Evolutionary conservation across 2,329 filamentous ascomycete species (phyloP).

Genomic region (Pseudonectria buxi): DNA sequence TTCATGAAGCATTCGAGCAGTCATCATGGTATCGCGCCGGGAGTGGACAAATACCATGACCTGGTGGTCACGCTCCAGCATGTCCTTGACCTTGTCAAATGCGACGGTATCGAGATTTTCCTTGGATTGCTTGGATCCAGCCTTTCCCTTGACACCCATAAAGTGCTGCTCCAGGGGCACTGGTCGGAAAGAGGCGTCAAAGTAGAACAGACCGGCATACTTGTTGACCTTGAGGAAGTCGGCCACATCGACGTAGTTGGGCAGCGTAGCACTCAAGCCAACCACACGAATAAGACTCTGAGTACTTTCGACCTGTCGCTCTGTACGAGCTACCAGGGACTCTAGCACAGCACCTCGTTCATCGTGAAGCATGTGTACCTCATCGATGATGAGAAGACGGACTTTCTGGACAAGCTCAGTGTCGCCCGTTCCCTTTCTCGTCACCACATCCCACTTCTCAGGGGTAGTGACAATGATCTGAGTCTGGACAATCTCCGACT

Average conservation of each 20-base stretch:
- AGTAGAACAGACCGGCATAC: conserved; percentile 89
- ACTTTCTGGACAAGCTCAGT: conserved; percentile 98
- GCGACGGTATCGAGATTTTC: conserved; percentile 84
- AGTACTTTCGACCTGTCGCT: conserved; percentile 95
- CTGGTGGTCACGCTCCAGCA: conserved; percentile 88
- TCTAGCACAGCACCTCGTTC: conserved; percentile 94
- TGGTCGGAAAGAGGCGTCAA: conserved; percentile 90
- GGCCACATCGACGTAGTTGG: conserved; percentile 94
- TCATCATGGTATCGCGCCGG: conserved; percentile 84
- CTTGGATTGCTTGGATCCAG: conserved; percentile 70
- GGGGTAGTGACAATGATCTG: conserved; percentile 98
- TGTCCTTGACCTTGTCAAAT: conserved; percentile 91
- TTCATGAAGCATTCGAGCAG: conserved; percentile 77
- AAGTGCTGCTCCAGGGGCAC: conserved; percentile 97
- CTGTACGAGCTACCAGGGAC: conserved; percentile 87
- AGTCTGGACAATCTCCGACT: conserved; percentile 89
- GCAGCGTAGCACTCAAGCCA: conserved; percentile 88
- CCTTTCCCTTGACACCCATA: conserved; percentile 88
- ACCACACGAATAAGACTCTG: conserved; percentile 96
- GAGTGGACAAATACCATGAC: conserved; percentile 99
- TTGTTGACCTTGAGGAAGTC: conserved; percentile 97
- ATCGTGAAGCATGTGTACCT: conserved; percentile 99
- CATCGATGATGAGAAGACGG: conserved; percentile 90
- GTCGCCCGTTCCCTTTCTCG: conserved; percentile 91
- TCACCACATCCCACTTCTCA: conserved; percentile 99